Conservation (phyloP, 805 yeast genomes). For the Nakazawaea pomicola region DNA sequence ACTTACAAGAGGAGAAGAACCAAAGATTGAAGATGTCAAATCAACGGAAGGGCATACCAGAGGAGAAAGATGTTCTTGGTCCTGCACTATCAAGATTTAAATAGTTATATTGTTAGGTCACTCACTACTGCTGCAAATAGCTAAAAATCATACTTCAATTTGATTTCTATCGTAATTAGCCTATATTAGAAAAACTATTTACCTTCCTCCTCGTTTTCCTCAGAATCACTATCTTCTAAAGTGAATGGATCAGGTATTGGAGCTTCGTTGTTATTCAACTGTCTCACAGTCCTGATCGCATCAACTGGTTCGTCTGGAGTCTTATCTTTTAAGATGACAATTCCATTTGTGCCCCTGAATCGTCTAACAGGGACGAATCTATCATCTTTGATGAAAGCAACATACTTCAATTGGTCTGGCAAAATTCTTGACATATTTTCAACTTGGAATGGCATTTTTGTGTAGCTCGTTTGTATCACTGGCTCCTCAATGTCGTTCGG, state of each 20-base stretch:
- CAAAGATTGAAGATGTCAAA: conserved; percentile 50
- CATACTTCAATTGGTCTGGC: conserved; percentile 81
- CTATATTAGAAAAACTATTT: too few species aligned
- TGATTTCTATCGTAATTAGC: too few species aligned
- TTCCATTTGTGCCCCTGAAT: conserved; percentile 63
- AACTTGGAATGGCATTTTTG: conserved; percentile 63
- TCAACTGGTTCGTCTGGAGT: conserved; percentile 56
- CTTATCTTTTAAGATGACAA: conserved; percentile 65
- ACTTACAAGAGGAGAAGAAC: conserved; percentile 69
- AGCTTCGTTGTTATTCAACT: conserved; percentile 66
- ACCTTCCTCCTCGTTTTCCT: conserved; percentile 19
- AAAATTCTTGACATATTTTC: conserved; percentile 82
- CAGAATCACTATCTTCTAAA: conserved; percentile 51
- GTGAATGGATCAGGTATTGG: conserved; percentile 70
- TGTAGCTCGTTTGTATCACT: conserved; percentile 46
- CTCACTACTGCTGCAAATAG: too few species aligned
- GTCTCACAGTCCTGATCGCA: conserved; percentile 79
- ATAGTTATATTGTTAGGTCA: conserved; percentile 19
- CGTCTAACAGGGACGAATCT: conserved; percentile 82
- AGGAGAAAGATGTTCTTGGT: conserved; percentile 48
- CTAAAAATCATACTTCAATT: too few species aligned
- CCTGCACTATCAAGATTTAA: conserved; percentile 45
- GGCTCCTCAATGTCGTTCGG: conserved; percentile 27
- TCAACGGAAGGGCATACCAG: conserved; percentile 40
- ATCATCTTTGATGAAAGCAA: conserved; percentile 69